phyloP scores from a whole-genome alignment of 495 filamentous ascomycete genomes.

The Aspergillus nidulans region DNA sequence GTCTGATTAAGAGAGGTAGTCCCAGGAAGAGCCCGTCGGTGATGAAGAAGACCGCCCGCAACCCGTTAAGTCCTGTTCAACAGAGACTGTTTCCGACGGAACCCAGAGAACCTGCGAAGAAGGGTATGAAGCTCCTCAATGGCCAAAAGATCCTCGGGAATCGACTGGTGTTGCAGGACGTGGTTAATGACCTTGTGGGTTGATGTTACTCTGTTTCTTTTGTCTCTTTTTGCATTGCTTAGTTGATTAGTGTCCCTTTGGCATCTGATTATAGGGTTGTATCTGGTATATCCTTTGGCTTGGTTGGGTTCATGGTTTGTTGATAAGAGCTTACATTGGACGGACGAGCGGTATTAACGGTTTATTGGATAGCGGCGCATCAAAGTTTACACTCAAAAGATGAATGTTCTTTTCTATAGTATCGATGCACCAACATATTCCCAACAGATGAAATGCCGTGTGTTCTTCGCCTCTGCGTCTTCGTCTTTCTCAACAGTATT shows the following conservation, averaged over 20 bases:
- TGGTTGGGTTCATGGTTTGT: neutral
- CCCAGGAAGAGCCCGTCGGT: conserved; percentile 21
- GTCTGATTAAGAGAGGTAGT: conserved; percentile 17
- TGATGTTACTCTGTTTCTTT: conserved; percentile 11
- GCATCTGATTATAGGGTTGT: conserved; percentile 9
- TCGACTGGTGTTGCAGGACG: conserved; percentile 49
- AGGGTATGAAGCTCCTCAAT: conserved; percentile 32
- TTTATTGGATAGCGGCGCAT: neutral
- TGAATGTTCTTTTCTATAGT: neutral
- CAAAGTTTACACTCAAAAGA: neutral
- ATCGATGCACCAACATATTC: conserved; percentile 34
- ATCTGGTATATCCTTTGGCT: conserved; percentile 4
- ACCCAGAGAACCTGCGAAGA: conserved; percentile 36
- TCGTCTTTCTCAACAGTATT: neutral
- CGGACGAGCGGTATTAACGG: neutral
- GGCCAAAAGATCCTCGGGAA: conserved; percentile 34
- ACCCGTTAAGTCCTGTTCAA: conserved; percentile 37
- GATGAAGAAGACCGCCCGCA: conserved; percentile 19
- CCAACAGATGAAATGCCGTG: conserved; percentile 30
- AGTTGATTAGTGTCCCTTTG: conserved; percentile 1
- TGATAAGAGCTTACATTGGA: neutral
- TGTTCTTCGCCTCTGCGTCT: neutral
- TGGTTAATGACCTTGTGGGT: conserved; percentile 48
- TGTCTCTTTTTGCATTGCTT: neutral
- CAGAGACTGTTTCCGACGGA: conserved; percentile 18